These are phyloP conservation scores for Lanmaoa pseudosensibilis DNA, from an alignment of 768 basidiomycete genomes.

Conservation along the genomic window DNA sequence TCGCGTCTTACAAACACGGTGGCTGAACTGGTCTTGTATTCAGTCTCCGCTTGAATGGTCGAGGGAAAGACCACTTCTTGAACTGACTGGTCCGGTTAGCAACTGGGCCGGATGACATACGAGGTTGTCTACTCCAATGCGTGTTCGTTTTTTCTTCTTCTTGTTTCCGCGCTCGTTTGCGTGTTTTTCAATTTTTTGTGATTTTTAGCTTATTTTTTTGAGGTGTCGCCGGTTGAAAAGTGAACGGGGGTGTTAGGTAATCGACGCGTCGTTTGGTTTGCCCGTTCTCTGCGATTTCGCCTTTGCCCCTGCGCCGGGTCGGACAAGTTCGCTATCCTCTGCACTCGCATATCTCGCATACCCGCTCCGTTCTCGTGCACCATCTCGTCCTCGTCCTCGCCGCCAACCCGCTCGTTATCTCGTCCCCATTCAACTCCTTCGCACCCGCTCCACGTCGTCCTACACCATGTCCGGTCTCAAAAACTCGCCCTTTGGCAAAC, in stretches of 20 bases:
- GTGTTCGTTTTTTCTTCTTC: background rate
- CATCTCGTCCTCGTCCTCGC: background rate
- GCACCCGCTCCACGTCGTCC: background rate
- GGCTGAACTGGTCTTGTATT: background rate
- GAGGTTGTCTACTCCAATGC: background rate
- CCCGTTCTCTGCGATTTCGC: conserved; percentile 17
- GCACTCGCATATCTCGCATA: background rate
- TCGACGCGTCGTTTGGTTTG: conserved; percentile 32
- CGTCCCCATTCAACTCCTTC: background rate
- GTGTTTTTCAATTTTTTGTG: conserved; percentile 6
- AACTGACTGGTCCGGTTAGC: conserved; percentile 11
- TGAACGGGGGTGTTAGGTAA: conserved; percentile 26
- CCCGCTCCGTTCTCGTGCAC: background rate
- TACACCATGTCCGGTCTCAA: conserved; percentile 68
- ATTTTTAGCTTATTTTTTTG: conserved; percentile 7
- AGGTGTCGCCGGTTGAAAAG: conserved; percentile 29
- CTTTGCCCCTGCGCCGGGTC: conserved; percentile 28
- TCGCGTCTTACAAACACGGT: conserved; percentile 8
- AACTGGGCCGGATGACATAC: conserved; percentile 6
- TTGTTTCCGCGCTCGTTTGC: background rate
- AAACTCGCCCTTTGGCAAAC: conserved; percentile 83
- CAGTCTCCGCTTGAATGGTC: conserved; percentile 19
- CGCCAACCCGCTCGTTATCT: conserved; percentile 3
- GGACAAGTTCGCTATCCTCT: conserved; percentile 7
- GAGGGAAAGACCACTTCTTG: background rate